Evolutionary conservation across 139 green algal species (phyloP), one percentile per base, ranked within the genome.

Genomic region (Mesostigma viride): DNA sequence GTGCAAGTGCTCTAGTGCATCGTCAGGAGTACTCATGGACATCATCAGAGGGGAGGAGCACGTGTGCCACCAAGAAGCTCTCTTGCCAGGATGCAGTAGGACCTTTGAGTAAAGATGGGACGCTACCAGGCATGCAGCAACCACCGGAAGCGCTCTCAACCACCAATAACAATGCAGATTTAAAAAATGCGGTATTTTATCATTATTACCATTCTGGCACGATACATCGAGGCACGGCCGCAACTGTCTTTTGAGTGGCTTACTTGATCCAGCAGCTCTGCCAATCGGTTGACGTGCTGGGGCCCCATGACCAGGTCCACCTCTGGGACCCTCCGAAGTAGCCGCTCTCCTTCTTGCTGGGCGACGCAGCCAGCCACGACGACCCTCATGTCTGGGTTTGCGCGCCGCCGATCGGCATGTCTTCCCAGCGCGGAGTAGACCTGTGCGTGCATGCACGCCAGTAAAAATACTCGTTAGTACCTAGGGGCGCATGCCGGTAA

Each of bases 251-350:
- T 17, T 53, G 40, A 24, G 40, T 61, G 32, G 40, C 91, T 84
- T 48, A 88, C 88, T 59, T 81, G 82, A 2, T 91, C 87, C 64
- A 97, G 79, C 67, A 97, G 79, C 46, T 89, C 77, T 8, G 80
- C 72, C 24, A 97, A 85, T 30, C 79, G 67, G 80, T 95, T 96
- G 35, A 88, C 90, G 78, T 94, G 89, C 66, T 97, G 91, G 2
- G 91, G 91, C 0, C 91, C 91, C 91, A 97, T 95, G n/a, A 97
- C 90, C 26, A 97, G 76, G 76, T 97, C 91, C 14, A 97, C 72
- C 79, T 97, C 90, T n/a, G 91, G 91, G 66, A 97, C 86, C 3
- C 91, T 73, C 31, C 90, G 70, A 72, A 96, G 84, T 77, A 97
- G 79, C 47, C 80, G 40, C 74, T 91, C 76, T 0, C 86, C 91